phyloP scores from a whole-genome alignment of 495 filamentous ascomycete species.

The Tricharina praecox region DNA sequence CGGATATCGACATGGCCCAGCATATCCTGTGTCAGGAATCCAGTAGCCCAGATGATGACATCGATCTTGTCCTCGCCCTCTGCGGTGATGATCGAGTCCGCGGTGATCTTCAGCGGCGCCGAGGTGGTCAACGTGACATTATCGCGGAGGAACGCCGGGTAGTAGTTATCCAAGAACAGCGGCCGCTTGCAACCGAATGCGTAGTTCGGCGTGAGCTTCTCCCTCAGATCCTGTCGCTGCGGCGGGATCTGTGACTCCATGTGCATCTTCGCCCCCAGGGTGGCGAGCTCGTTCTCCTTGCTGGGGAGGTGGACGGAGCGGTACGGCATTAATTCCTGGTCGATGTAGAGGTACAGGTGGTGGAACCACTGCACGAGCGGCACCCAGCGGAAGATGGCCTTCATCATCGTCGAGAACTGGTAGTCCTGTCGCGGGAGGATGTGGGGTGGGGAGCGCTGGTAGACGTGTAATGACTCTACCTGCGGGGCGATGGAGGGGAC shows the following conservation, averaged over 20 bases:
- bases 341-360: slow-evolving; percentile 24
- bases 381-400: slow-evolving; percentile 31
- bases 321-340: slow-evolving; percentile 35
- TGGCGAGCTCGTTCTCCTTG: slow-evolving; percentile 28
- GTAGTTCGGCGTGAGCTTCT: slow-evolving; percentile 33
- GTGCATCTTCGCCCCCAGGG: slow-evolving; percentile 31
- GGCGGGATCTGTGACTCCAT: slow-evolving; percentile 34
- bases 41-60: slow-evolving; percentile 35
- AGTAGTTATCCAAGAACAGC: slow-evolving; percentile 7
- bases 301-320: slow-evolving; percentile 29
- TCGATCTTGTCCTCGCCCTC: slow-evolving; percentile 36
- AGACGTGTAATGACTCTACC: slow-evolving; percentile 13
- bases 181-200: slow-evolving; percentile 34
- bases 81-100: slow-evolving; percentile 32
- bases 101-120: slow-evolving; percentile 35
- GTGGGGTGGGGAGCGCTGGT: slow-evolving; percentile 18
- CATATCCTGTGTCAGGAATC: slow-evolving; percentile 27
- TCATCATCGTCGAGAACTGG: slow-evolving; percentile 25
- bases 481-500: slow-evolving; percentile 14
- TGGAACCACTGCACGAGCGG: slow-evolving; percentile 8
- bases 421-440: slow-evolving; percentile 12
- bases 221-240: slow-evolving; percentile 32
- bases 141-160: slow-evolving; percentile 30
- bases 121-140: slow-evolving; percentile 36
- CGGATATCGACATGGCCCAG: slow-evolving; percentile 25